Evolutionary conservation across 2,329 filamentous ascomycete species (phyloP).

Genomic region (Hypoxylon sp.): DNA sequence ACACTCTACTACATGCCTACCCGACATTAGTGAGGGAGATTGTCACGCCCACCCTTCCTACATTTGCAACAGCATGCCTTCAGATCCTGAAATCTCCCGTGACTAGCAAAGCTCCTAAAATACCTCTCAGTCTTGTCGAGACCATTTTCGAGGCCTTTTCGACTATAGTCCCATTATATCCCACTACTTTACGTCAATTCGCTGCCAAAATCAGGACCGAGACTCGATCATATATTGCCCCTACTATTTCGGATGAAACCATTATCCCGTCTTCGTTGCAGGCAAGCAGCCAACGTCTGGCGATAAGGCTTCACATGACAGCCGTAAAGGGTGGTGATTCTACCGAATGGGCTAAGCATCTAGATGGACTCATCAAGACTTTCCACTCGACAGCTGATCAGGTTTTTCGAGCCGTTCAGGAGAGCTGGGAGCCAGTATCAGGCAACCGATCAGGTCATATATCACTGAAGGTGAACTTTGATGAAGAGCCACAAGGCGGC

Average conservation of each 20-base stretch:
- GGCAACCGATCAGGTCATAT: slow-evolving; percentile 62
- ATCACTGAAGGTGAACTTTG: slow-evolving; percentile 57
- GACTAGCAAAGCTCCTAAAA: slow-evolving; percentile 54
- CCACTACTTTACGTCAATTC: slow-evolving; percentile 84
- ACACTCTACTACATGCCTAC: slow-evolving; percentile 82
- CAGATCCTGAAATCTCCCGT: slow-evolving; percentile 67
- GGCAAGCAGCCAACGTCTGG: slow-evolving; percentile 70
- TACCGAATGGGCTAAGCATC: slow-evolving; percentile 80
- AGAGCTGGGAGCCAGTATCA: slow-evolving; percentile 81
- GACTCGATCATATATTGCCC: slow-evolving; percentile 70
- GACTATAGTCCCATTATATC: slow-evolving; percentile 80
- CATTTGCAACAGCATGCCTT: slow-evolving; percentile 79
- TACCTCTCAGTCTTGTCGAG: slow-evolving; percentile 67
- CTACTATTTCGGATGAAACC: slow-evolving; percentile 66
- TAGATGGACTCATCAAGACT: slow-evolving; percentile 70
- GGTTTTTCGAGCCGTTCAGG: slow-evolving; percentile 81
- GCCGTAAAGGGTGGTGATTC: slow-evolving; percentile 81
- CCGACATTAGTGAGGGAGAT: slow-evolving; percentile 88
- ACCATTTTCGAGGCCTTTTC: slow-evolving; percentile 78
- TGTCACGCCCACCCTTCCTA: slow-evolving; percentile 81
- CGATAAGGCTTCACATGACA: slow-evolving; percentile 80
- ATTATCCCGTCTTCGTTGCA: slow-evolving; percentile 65
- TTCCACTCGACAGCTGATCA: slow-evolving; percentile 79
- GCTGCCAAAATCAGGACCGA: slow-evolving; percentile 74
- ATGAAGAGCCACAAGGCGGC: slow-evolving; percentile 62